Conservation (phyloP, 139 green algal species). For the Mesostigma viride region DNA sequence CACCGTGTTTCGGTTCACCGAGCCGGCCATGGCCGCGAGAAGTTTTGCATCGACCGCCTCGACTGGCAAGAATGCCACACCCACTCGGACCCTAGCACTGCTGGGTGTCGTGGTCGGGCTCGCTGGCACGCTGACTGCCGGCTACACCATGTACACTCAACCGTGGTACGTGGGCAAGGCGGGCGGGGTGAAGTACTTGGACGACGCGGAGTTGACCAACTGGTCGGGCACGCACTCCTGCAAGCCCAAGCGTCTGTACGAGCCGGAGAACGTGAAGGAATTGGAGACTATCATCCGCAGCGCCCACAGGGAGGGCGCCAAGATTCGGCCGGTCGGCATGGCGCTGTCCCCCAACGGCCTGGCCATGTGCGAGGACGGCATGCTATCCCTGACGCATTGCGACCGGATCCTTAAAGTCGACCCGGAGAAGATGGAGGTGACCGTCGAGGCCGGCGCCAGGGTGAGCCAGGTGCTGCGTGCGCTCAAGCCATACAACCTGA, state of each 20-base stretch:
- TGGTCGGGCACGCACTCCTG: constrained; percentile 94
- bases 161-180: not conserved
- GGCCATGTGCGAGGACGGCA: constrained; percentile 62
- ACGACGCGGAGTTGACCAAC: constrained; percentile 57
- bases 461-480: constrained; percentile 68
- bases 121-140: no score
- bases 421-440: constrained; percentile 38
- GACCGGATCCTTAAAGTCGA: constrained; percentile 79
- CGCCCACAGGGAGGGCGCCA: constrained; percentile 38
- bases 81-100: no score
- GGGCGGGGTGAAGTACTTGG: not conserved
- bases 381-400: constrained; percentile 80
- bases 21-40: no score
- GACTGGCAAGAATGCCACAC: no score
- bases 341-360: constrained; percentile 84
- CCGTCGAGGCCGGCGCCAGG: constrained; percentile 62
- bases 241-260: no score
- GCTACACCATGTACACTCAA: no score
- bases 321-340: constrained; percentile 68
- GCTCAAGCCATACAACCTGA: constrained; percentile 69
- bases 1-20: no score
- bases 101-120: no score
- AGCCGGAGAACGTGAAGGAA: no score
- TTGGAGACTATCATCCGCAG: constrained; percentile 61
- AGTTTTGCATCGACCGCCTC: no score